A percentile compares a stretch with the other conserved stretches of the same genome.
phyloP scores from a whole-genome alignment of 306 rosid species.

The Mucuna pruriens region DNA sequence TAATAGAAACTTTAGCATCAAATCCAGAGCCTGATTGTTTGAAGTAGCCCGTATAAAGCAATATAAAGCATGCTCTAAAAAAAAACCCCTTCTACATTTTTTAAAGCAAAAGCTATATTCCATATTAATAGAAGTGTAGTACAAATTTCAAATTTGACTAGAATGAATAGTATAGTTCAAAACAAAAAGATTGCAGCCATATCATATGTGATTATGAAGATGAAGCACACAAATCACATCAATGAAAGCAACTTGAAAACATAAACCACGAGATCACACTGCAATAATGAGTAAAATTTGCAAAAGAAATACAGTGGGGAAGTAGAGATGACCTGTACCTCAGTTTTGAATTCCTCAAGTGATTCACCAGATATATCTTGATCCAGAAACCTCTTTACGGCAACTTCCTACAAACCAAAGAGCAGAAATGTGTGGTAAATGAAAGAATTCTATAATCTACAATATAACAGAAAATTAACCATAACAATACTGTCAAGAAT shows the following conservation, averaged over 20 bases:
- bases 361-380: slow-evolving; percentile 88
- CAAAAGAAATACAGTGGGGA: not conserved
- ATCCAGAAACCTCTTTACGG: slow-evolving; percentile 90
- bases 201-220: not conserved
- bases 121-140: not conserved
- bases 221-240: slow-evolving; percentile 18
- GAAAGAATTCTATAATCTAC: slow-evolving; percentile 29
- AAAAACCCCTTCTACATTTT: not conserved
- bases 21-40: not conserved
- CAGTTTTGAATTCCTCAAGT: slow-evolving; percentile 93
- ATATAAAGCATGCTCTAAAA: slow-evolving; percentile 4
- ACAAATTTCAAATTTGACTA: slow-evolving; percentile 8
- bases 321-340: slow-evolving; percentile 56
- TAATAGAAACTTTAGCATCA: not conserved
- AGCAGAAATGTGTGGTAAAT: slow-evolving; percentile 25
- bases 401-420: slow-evolving; percentile 77
- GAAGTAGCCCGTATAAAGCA: slow-evolving; percentile 4
- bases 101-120: not conserved
- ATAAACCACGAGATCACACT: not conserved
- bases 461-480: slow-evolving; percentile 19
- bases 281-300: not conserved
- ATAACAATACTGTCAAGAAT: not conserved
- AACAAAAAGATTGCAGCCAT: slow-evolving; percentile 20
- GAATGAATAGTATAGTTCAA: not conserved
- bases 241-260: not conserved